Evolutionary conservation across 2,329 filamentous ascomycete genomes (phyloP), one percentile per base, ranked within the genome.

Genomic region (Fusarium denticulatum): DNA sequence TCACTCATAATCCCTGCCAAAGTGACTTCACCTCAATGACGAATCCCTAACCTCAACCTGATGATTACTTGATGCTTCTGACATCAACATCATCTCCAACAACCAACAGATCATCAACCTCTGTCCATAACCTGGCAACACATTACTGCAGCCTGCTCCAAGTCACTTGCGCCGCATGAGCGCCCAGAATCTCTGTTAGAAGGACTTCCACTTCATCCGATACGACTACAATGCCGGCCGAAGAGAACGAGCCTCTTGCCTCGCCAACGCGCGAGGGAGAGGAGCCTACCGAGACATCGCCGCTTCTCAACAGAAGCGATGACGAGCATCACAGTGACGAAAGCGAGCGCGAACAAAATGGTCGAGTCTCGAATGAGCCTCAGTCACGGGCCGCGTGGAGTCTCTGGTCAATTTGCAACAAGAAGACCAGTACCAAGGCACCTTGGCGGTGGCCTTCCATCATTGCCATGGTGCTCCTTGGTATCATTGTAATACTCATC

Each of bases 371-470:
- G 11, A 14, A 37, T n/a, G 63, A 69, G 42, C 47, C 67, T n/a
- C 50, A 65, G 28, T 20, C 67, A 11, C 62, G 37, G 57, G 50
- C 65, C n/a, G 50, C 65, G 20, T 77, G 76, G 74, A 64, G 60
- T 39, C 63, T 72, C 63, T 79, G 77, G 77, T 50, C 71, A 34
- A 64, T 59, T 42, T 46, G 74, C 45, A 68, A 72, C 55, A 69
- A 76, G 56, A 60, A 76, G 58, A 61, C 47, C 11, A 64, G 39
- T 34, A 78, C 82, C 28, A 78, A 67, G 56, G 72, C 73, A 32
- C 74, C 68, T 57, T 73, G 74, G 74, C 74, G 91, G 84, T 97
- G 94, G 94, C 92, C 94, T 14, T 96, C 93, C 42, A 85, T 94
- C 37, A 86, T 97, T 42, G 92, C 95, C 36, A 89, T 97, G 69